These are phyloP conservation scores for Penicillium sp. DNA, from an alignment of 2,329 filamentous ascomycete genomes.

Conservation along the genomic window DNA sequence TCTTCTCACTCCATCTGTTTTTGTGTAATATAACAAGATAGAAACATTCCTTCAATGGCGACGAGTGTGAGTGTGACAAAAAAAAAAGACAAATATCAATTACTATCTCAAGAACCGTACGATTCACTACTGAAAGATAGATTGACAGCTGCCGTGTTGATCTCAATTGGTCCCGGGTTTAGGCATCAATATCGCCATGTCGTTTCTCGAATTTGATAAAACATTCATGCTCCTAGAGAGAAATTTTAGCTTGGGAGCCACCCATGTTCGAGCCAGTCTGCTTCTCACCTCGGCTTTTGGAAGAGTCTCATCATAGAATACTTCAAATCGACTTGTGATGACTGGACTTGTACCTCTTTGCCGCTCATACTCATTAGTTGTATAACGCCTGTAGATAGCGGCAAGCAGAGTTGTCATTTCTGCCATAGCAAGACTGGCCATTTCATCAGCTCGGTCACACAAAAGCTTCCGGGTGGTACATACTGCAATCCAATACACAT, in stretches of 20 bases:
- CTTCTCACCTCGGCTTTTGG: conserved; percentile 10
- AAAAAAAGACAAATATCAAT: too few relatives aligned
- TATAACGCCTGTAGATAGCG: conserved; percentile 48
- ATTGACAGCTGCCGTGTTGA: too few relatives aligned
- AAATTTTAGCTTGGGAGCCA: neutral
- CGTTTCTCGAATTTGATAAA: conserved; percentile 1
- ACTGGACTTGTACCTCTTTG: conserved; percentile 26
- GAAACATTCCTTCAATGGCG: too few relatives aligned
- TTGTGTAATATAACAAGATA: too few relatives aligned
- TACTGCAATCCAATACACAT: conserved; percentile 45
- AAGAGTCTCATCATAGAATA: conserved; percentile 31
- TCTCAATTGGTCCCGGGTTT: too few relatives aligned
- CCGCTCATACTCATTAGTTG: conserved; percentile 33
- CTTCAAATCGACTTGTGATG: conserved; percentile 34
- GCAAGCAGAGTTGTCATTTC: conserved; percentile 53
- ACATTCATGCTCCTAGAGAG: neutral
- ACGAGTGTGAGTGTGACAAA: too few relatives aligned
- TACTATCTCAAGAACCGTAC: too few relatives aligned
- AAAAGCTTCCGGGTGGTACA: neutral
- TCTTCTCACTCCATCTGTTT: too few relatives aligned
- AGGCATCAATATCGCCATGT: too few relatives aligned
- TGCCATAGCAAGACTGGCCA: conserved; percentile 49
- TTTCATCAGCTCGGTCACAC: neutral
- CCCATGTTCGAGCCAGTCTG: too few relatives aligned
- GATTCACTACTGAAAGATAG: too few relatives aligned